phyloP scores from a whole-genome alignment of 2,329 filamentous ascomycete genomes.

The Alternaria viburni region DNA sequence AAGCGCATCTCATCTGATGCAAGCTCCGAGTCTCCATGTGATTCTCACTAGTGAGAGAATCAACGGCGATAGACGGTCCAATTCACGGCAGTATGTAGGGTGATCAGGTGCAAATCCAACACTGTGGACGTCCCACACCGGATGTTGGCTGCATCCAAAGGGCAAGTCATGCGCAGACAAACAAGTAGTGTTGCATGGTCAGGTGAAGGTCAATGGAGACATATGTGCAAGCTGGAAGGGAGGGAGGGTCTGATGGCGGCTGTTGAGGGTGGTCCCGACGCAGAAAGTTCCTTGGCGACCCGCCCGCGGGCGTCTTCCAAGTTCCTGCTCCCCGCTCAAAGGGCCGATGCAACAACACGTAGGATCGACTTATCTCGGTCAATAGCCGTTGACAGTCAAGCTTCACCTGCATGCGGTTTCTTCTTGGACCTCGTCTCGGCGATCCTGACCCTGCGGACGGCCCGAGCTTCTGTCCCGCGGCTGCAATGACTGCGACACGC shows the following conservation, averaged over 20 bases:
- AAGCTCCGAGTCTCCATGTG: neutral
- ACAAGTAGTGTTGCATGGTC: neutral
- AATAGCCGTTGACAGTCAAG: slow-evolving; percentile 4
- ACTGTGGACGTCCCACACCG: neutral
- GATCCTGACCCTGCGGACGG: neutral
- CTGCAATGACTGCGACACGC: neutral
- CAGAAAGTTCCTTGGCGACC: neutral
- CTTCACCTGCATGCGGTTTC: slow-evolving; percentile 8
- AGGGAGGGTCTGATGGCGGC: neutral
- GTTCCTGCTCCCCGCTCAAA: neutral
- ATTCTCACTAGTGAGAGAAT: neutral
- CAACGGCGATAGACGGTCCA: neutral
- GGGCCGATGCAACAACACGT: neutral
- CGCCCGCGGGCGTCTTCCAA: neutral
- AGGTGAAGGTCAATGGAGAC: neutral
- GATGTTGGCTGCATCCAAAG: neutral
- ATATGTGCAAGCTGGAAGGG: neutral
- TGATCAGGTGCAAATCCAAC: neutral
- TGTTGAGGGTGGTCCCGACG: neutral
- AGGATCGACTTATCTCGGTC: neutral
- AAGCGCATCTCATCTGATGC: neutral
- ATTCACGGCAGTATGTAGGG: neutral
- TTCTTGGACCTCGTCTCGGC: slow-evolving; percentile 11
- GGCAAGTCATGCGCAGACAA: neutral
- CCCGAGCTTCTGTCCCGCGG: neutral